Percentiles rank a stretch among this genome's conserved stretches.
phyloP scores from a whole-genome alignment of 768 basidiomycete species.

The Gelatoporia subvermispora region DNA sequence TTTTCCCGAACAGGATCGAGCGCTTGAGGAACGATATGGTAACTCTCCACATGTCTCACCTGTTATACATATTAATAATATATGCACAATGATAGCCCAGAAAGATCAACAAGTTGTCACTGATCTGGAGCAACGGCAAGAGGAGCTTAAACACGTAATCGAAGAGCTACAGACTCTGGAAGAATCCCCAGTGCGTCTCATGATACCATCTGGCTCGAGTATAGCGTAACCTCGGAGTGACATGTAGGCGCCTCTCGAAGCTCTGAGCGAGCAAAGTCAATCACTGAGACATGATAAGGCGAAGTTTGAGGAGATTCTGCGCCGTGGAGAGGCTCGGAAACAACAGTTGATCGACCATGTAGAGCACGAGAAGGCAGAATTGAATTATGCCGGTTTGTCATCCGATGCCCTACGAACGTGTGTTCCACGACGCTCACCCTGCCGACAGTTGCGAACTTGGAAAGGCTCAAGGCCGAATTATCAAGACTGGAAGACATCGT shows the following conservation, averaged over 20 bases:
- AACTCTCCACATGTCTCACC: constrained; percentile 12
- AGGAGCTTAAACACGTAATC: constrained; percentile 41
- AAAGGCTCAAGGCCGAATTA: constrained; percentile 61
- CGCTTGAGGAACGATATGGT: constrained; percentile 78
- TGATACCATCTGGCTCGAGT: not conserved
- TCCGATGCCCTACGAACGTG: not conserved
- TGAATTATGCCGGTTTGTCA: constrained; percentile 47
- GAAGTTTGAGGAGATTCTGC: constrained; percentile 73
- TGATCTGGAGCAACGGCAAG: constrained; percentile 57
- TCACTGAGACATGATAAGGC: constrained; percentile 68
- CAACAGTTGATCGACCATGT: constrained; percentile 65
- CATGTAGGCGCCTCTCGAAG: constrained; percentile 46
- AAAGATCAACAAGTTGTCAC: constrained; percentile 65
- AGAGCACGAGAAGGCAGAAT: constrained; percentile 60
- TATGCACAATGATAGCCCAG: constrained; percentile 38
- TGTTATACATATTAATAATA: not conserved
- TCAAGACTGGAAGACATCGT: constrained; percentile 61
- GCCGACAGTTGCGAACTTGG: constrained; percentile 51
- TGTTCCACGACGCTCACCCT: not conserved
- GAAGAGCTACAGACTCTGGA: constrained; percentile 53
- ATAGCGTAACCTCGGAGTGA: not conserved
- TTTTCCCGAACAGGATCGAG: constrained; percentile 64
- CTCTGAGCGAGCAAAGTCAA: constrained; percentile 57
- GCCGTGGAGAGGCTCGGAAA: constrained; percentile 64
- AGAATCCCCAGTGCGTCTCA: constrained; percentile 50